Base-by-base conservation (phyloP, 192 early-diverging fungal species). In the Funneliformis mosseae region DNA sequence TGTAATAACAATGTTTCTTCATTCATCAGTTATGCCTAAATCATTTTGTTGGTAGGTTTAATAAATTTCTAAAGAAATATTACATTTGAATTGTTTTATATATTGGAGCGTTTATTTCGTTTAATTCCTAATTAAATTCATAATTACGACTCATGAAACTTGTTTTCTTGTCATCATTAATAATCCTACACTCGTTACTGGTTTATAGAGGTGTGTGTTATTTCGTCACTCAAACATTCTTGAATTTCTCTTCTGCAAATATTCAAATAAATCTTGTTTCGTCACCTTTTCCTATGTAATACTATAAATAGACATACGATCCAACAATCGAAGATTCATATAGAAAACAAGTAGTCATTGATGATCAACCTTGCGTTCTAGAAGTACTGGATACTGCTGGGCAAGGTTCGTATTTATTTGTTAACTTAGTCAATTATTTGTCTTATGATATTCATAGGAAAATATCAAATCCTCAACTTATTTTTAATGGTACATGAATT, bases 291-390 rank as follows among this genome's bases (percentile, higher is more conserved):
- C 39, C 41, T 72, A 90, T 87, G 70, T 90, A 84, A 50, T 87
- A 89, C 73, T 90, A 83, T n/a, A 55, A 88, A 86, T 90, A 93
- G 89, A 98, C 95, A 82, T 99, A 98, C 82, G 96, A 98, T 88
- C 98, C 98, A 67, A 99, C 98, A 8, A 99, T 97, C 79, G 98
- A 99, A 87, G 98, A 98, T 85, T 97, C 95, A 21, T 99, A 98
- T 86, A 89, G 96, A 74, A 97, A 97, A 88, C 96, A 98, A 87
- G 96, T 98, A 12, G 97, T 97, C 46, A 95, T 99, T 69, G 98
- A 99, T 86, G 96, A 95, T 55, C 92, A 97, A 84, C 95, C 96
- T 80, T 99, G 97, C 85, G 95, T 98, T 83, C 86, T 99, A 41
- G 97, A 99, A 86, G 95, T 99, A 82, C 89, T 99, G 61, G 98